A percentile compares a stretch with the other conserved stretches of the same genome.
Evolutionary conservation across 129 eudicot genomes (phyloP).

Genomic region (Tagetes erecta): DNA sequence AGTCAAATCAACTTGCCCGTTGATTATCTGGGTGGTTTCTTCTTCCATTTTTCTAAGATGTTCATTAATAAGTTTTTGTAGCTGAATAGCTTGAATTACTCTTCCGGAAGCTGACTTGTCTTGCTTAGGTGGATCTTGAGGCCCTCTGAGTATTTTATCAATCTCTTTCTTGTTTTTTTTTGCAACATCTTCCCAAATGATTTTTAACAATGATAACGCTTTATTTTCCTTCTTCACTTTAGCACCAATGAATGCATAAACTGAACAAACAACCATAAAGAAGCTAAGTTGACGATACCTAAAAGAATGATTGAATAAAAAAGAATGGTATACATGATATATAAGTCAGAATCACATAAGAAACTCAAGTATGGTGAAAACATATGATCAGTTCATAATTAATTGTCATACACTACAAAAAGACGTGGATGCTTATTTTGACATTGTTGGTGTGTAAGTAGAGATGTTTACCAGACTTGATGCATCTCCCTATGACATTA

Average conservation of each 20-base stretch:
- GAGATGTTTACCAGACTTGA: no score
- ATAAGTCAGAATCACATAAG: no score
- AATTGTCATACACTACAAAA: no score
- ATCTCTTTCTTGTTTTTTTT: background rate
- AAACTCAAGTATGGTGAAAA: no score
- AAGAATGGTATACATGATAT: no score
- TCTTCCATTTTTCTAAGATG: background rate
- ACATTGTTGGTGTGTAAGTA: no score
- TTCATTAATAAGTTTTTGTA: slow-evolving; percentile 24
- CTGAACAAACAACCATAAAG: slow-evolving; percentile 4
- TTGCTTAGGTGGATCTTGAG: background rate
- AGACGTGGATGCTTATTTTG: no score
- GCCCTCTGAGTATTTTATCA: slow-evolving; percentile 14
- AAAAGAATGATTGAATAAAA: no score
- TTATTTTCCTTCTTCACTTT: background rate
- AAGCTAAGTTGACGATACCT: background rate
- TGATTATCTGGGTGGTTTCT: background rate
- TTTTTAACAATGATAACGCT: background rate
- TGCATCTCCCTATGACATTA: no score
- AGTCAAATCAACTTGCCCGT: background rate
- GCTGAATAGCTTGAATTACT: slow-evolving; percentile 6
- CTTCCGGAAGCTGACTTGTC: slow-evolving; percentile 2
- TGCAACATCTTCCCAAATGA: slow-evolving; percentile 20
- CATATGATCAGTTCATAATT: no score
- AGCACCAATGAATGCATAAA: background rate